Base-by-base conservation (phyloP, 2,329 filamentous ascomycete species). In the Clonostachys chloroleuca region DNA sequence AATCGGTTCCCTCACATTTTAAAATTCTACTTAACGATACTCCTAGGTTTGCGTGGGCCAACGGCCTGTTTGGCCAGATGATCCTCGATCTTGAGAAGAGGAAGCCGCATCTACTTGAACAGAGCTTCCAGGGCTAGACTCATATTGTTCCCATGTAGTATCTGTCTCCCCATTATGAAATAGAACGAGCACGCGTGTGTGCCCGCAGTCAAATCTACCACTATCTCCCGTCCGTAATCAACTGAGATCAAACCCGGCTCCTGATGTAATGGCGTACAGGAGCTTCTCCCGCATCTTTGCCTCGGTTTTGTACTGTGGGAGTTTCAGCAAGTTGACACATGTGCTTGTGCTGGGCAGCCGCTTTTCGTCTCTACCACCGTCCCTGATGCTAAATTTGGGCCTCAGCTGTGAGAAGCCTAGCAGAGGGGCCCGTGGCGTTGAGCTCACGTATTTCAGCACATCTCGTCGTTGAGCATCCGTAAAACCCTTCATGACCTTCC, bases 401-500 rank as follows among this genome's bases (percentile, higher is more conserved):
- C 85, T 87, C 53, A 99, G 70, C 59, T 94, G 87, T 16, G 83
- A 82, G 61, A 99, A 99, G 0, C 94, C 94, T 4, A 97, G 70
- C 41, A 99, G 70, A 4, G 94, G 94, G 33, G 92, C 92, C 36
- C 94, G 78, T 1, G 94, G 92, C 10, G 94, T 96, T 30, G 87
- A 92, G 6, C 92, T 99, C 42, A 97, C 94, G 56, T 96, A 99
- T 60, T 96, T 96, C 53, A 99, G 77, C 50, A 99, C 88, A 48
- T 92, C 88, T 20, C 91, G 77, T 5, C 89, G 78, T 62, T 97
- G 88, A 18, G 74, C 74, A 57, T 96, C 92, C 10, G 77, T 76
- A 51, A 99, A 78, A 5, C 74, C 72, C 47, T 81, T 77, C 84
- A 99, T 86, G 43, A 95, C 91, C 52, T 88, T 77, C 94, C 94